These are phyloP conservation scores for Astrephomene gubernaculifera DNA, from an alignment of 139 green algal species.

Conservation along the genomic window DNA sequence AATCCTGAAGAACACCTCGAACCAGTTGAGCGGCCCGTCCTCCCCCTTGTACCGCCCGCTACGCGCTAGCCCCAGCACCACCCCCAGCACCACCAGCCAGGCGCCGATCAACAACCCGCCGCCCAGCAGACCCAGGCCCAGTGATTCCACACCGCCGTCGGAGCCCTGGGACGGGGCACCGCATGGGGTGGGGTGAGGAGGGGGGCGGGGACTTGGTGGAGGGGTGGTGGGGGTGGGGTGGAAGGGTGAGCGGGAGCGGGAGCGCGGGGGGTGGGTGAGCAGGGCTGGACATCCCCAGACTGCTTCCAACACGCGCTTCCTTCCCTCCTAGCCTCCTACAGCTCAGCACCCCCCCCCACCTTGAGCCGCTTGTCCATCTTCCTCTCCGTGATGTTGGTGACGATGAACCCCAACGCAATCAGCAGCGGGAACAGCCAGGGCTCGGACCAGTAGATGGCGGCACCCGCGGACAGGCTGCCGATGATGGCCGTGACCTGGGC, in stretches of 20 bases:
- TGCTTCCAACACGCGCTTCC: neutral
- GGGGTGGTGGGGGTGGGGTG: too few relatives aligned
- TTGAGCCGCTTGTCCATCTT: slow-evolving; percentile 30
- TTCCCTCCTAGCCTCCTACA: neutral
- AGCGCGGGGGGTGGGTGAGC: too few relatives aligned
- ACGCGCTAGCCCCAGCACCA: slow-evolving; percentile 50
- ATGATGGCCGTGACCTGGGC: slow-evolving; percentile 52
- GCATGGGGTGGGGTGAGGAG: neutral
- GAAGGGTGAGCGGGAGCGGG: too few relatives aligned
- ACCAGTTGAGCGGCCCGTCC: slow-evolving; percentile 80
- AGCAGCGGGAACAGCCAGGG: slow-evolving; percentile 86
- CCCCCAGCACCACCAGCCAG: slow-evolving; percentile 75
- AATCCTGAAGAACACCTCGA: slow-evolving; percentile 88
- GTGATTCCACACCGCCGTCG: slow-evolving; percentile 61
- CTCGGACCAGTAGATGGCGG: slow-evolving; percentile 83
- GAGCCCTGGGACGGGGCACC: slow-evolving; percentile 5
- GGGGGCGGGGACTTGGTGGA: neutral
- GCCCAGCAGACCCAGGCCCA: slow-evolving; percentile 70
- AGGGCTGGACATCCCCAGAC: too few relatives aligned
- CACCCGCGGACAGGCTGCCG: slow-evolving; percentile 59
- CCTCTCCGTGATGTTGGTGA: slow-evolving; percentile 44
- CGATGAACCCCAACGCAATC: slow-evolving; percentile 78
- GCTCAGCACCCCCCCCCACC: neutral
- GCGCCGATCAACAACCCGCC: slow-evolving; percentile 68
- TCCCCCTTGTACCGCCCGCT: slow-evolving; percentile 33